A percentile compares a stretch with the other conserved stretches of the same genome.
These are phyloP conservation scores for Yamadazyma oceani DNA, from an alignment of 1,139 yeast species.

Conservation along the genomic window DNA sequence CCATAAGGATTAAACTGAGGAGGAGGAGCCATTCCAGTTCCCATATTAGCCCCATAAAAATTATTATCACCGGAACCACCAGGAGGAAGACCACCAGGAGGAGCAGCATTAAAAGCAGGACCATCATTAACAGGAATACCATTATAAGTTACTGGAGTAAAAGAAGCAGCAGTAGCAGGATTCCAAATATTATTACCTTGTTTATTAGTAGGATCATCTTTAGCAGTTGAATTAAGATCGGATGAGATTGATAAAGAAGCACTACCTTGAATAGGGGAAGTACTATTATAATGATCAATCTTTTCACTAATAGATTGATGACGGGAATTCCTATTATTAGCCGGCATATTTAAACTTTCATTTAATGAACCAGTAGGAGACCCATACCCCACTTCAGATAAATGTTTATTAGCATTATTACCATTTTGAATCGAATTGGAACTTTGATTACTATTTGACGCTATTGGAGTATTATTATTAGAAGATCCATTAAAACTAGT, in stretches of 20 bases:
- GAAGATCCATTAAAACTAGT: slow-evolving; percentile 38
- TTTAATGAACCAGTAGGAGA: slow-evolving; percentile 52
- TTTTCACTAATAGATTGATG: slow-evolving; percentile 67
- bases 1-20: slow-evolving; percentile 20
- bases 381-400: slow-evolving; percentile 16
- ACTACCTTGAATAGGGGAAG: slow-evolving; percentile 49
- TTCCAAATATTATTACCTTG: slow-evolving; percentile 51
- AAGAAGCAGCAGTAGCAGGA: slow-evolving; percentile 61
- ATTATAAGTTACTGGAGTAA: slow-evolving; percentile 40
- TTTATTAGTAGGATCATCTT: slow-evolving; percentile 11
- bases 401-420: slow-evolving; percentile 6
- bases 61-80: slow-evolving; percentile 1
- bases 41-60: slow-evolving; percentile 4
- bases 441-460: slow-evolving; percentile 10
- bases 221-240: slow-evolving; percentile 22
- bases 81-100: background rate
- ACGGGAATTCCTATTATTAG: slow-evolving; percentile 37
- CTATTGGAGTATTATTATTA: slow-evolving; percentile 4
- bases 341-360: slow-evolving; percentile 49
- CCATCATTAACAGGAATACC: slow-evolving; percentile 8
- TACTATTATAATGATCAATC: slow-evolving; percentile 56
- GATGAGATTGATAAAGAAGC: slow-evolving; percentile 34
- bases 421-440: no score
- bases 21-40: slow-evolving; percentile 11
- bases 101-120: slow-evolving; percentile 11